phyloP scores from a whole-genome alignment of 805 yeast species.

The Candida jianshihensis region DNA sequence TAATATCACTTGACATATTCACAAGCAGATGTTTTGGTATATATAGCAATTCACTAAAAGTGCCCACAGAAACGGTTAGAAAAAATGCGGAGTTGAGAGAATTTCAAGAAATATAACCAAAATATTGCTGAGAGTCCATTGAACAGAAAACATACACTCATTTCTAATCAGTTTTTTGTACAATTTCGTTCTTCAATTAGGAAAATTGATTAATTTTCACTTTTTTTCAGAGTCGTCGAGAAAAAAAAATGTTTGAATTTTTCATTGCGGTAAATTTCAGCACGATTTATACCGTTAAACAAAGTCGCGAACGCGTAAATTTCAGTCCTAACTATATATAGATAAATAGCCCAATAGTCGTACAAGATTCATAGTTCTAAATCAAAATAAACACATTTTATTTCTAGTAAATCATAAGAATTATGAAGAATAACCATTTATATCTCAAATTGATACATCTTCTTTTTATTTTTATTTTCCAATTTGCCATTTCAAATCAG shows the following conservation, averaged over 20 bases:
- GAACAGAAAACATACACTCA: slow-evolving; percentile 13
- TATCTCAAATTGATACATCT: not conserved
- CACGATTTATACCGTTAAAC: slow-evolving; percentile 3
- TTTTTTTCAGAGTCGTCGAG: slow-evolving; percentile 16
- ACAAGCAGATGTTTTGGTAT: too few relatives aligned
- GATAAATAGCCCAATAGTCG: too few relatives aligned
- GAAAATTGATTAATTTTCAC: not conserved
- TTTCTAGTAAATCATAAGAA: not conserved
- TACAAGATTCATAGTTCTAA: too few relatives aligned
- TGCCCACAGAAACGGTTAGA: too few relatives aligned
- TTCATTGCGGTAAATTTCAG: slow-evolving; percentile 9
- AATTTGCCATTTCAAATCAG: not conserved
- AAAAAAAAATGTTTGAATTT: slow-evolving; percentile 9
- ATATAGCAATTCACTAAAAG: too few relatives aligned
- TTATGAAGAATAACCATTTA: not conserved
- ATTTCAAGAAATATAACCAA: too few relatives aligned
- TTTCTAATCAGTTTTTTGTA: slow-evolving; percentile 5
- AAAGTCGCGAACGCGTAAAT: not conserved
- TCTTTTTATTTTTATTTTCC: not conserved
- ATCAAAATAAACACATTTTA: too few relatives aligned
- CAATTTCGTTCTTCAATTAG: not conserved
- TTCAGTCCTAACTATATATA: not conserved
- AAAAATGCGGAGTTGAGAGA: too few relatives aligned
- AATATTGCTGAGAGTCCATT: not conserved
- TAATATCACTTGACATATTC: too few relatives aligned